Conservation (phyloP, 306 rosid species). For the Hylodesmum podocarpum region DNA sequence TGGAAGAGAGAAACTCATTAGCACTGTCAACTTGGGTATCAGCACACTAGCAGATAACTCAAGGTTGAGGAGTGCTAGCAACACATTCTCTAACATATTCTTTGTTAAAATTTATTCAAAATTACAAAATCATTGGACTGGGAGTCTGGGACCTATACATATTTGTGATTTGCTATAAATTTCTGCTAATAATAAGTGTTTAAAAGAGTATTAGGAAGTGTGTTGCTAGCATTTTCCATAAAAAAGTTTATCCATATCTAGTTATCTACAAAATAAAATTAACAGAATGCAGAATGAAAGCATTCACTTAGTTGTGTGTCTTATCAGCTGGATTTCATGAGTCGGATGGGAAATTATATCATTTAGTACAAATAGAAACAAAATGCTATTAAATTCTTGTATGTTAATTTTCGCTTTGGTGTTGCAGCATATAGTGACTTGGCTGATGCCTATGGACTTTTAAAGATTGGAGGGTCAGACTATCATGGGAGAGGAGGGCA, state of each 20-base stretch:
- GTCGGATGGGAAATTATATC: neutral
- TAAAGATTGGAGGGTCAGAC: conserved; percentile 97
- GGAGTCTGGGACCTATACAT: neutral
- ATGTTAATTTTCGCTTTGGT: conserved; percentile 18
- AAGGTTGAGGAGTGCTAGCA: neutral
- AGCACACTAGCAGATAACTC: neutral
- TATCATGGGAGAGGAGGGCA: conserved; percentile 87
- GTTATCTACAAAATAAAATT: neutral
- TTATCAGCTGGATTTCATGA: neutral
- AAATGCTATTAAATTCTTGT: neutral
- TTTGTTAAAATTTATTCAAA: too few relatives aligned
- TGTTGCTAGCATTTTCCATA: too few relatives aligned
- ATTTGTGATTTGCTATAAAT: too few relatives aligned
- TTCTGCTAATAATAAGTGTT: too few relatives aligned
- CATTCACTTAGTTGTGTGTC: neutral
- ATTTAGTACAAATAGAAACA: neutral
- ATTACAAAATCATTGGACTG: too few relatives aligned
- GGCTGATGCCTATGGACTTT: conserved; percentile 70
- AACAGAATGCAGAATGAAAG: neutral
- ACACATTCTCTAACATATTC: too few relatives aligned
- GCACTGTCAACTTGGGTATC: neutral
- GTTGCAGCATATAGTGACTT: conserved; percentile 78
- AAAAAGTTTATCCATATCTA: neutral
- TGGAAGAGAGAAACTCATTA: neutral
- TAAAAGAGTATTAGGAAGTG: too few relatives aligned